Evolutionary conservation across 306 rosid genomes (phyloP).

Genomic region (Cicer cuneatum): DNA sequence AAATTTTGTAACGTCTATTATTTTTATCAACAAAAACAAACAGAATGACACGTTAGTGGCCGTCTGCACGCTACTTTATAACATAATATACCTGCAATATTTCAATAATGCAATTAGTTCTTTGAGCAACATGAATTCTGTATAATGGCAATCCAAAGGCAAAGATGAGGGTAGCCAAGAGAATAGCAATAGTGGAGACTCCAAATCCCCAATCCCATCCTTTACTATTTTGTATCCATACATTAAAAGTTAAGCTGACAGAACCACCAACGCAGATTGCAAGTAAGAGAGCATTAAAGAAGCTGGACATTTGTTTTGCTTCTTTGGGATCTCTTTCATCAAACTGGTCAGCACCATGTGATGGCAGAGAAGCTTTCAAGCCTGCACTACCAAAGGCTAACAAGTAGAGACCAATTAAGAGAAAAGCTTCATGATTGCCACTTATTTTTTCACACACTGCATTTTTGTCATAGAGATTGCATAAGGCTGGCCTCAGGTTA

Average conservation of each 20-base stretch:
- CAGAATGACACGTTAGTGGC: no score
- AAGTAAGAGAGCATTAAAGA: conserved; percentile 71
- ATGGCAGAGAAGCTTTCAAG: conserved; percentile 72
- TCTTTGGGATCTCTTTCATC: conserved; percentile 80
- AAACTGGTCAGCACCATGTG: conserved; percentile 96
- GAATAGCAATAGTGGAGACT: conserved; percentile 58
- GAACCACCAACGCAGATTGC: conserved; percentile 74
- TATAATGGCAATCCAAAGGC: conserved; percentile 70
- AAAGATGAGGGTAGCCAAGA: conserved; percentile 54
- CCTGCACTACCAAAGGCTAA: conserved; percentile 72
- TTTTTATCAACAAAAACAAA: no score
- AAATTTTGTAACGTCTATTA: background rate
- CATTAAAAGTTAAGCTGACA: conserved; percentile 64
- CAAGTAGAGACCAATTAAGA: conserved; percentile 61
- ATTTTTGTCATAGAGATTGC: conserved; percentile 49
- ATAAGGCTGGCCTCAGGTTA: conserved; percentile 60
- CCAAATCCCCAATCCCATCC: conserved; percentile 96
- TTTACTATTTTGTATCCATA: conserved; percentile 65
- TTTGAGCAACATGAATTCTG: conserved; percentile 58
- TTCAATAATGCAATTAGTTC: conserved; percentile 59
- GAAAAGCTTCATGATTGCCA: conserved; percentile 60
- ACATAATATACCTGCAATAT: conserved; percentile 58
- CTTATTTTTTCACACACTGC: conserved; percentile 56
- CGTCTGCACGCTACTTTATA: no score
- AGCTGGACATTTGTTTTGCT: conserved; percentile 71